phyloP scores from a whole-genome alignment of 2,329 filamentous ascomycete species.

The Stylonectria norvegica region DNA sequence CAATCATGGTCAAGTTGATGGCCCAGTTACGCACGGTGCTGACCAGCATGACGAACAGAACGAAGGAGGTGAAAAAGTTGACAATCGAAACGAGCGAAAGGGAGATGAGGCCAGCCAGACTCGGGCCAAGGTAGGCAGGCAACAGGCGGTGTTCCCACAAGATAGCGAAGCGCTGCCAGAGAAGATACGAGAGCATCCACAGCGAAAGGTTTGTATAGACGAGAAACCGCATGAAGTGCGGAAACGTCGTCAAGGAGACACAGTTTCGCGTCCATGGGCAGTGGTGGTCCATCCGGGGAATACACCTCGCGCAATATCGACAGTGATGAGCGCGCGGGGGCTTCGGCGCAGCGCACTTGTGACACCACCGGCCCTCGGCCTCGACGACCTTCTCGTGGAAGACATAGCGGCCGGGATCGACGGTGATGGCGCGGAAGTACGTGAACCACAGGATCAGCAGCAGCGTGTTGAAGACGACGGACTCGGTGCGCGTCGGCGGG shows the following conservation, averaged over 20 bases:
- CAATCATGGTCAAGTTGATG: conserved; percentile 76
- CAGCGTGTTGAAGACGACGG: conserved; percentile 62
- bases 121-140: conserved; percentile 72
- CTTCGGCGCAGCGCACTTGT: conserved; percentile 70
- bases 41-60: conserved; percentile 62
- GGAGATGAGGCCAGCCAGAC: conserved; percentile 53
- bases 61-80: conserved; percentile 58
- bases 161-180: conserved; percentile 55
- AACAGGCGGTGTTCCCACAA: conserved; percentile 65
- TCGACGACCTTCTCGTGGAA: conserved; percentile 39
- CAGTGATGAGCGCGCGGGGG: conserved; percentile 80
- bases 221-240: conserved; percentile 78
- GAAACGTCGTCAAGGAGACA: conserved; percentile 76
- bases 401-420: conserved; percentile 55
- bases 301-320: conserved; percentile 68
- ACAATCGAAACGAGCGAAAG: conserved; percentile 59
- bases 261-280: conserved; percentile 84
- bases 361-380: conserved; percentile 59
- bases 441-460: conserved; percentile 64
- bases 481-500: conserved; percentile 55
- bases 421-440: conserved; percentile 60
- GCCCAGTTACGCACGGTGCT: conserved; percentile 59
- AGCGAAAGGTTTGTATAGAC: conserved; percentile 64
- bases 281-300: conserved; percentile 82
- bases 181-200: conserved; percentile 56